phyloP scores from a whole-genome alignment of 1,284 basidiomycete genomes.

The Baeospora myosura region DNA sequence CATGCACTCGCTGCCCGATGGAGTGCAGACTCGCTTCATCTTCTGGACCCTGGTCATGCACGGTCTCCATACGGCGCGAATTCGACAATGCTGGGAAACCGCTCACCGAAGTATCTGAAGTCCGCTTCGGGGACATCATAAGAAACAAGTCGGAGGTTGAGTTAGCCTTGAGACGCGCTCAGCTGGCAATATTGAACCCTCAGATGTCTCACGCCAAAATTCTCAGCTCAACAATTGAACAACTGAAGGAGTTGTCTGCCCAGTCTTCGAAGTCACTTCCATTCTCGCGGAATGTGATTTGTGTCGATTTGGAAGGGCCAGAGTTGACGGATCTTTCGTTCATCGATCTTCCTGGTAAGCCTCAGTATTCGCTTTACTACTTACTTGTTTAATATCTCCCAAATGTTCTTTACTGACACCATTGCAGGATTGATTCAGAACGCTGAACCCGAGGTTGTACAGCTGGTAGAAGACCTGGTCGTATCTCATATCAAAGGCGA shows the following conservation, averaged over 20 bases:
- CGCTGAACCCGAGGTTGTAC: constrained; percentile 24
- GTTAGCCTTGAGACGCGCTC: constrained; percentile 60
- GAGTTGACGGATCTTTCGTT: constrained; percentile 37
- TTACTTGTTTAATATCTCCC: not conserved
- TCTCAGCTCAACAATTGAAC: constrained; percentile 35
- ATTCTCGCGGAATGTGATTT: constrained; percentile 39
- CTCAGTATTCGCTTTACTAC: constrained; percentile 14
- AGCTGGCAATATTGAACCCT: constrained; percentile 66
- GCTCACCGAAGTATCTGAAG: constrained; percentile 31
- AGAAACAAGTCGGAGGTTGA: constrained; percentile 48
- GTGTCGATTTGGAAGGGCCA: constrained; percentile 36
- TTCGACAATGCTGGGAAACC: constrained; percentile 38
- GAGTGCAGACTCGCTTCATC: constrained; percentile 55
- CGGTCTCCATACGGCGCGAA: constrained; percentile 44
- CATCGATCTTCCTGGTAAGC: constrained; percentile 38
- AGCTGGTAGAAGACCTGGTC: constrained; percentile 30
- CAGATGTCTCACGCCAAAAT: constrained; percentile 19
- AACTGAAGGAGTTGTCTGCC: constrained; percentile 9
- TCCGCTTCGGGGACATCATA: constrained; percentile 48
- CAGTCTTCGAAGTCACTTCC: constrained; percentile 12
- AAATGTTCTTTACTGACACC: not conserved
- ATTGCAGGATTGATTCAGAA: constrained; percentile 27
- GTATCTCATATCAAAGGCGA: constrained; percentile 28
- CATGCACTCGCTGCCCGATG: constrained; percentile 70
- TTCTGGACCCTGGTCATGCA: constrained; percentile 47